These are phyloP conservation scores for Albizia julibrissin DNA, from an alignment of 306 rosid genomes.

Conservation along the genomic window DNA sequence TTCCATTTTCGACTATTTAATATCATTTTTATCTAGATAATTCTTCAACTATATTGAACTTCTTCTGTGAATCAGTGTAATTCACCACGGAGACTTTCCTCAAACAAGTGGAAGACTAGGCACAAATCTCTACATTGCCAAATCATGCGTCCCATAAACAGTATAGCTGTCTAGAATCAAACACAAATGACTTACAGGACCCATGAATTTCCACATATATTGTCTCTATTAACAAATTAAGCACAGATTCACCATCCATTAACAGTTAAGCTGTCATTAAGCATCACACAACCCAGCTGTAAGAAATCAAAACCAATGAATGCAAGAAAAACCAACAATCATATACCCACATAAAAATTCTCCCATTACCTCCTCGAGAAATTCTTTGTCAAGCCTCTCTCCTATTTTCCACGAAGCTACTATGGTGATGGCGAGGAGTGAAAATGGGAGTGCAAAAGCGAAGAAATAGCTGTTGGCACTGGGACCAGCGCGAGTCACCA, in stretches of 20 bases:
- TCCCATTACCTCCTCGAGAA: slow-evolving; percentile 66
- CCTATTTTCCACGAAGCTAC: slow-evolving; percentile 61
- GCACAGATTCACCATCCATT: neutral
- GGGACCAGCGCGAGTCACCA: slow-evolving; percentile 69
- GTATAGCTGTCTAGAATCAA: neutral
- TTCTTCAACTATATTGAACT: slow-evolving; percentile 11
- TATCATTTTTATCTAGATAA: neutral
- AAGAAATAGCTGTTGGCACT: slow-evolving; percentile 51
- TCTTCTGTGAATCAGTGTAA: neutral
- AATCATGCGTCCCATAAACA: neutral
- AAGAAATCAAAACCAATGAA: neutral
- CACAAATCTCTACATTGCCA: neutral
- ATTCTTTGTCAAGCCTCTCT: slow-evolving; percentile 68
- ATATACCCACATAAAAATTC: neutral
- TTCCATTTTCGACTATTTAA: neutral
- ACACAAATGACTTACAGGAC: neutral
- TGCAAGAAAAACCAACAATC: neutral
- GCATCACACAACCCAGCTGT: neutral
- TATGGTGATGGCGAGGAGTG: slow-evolving; percentile 67
- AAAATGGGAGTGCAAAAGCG: slow-evolving; percentile 65
- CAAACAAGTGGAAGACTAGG: slow-evolving; percentile 28
- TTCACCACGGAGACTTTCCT: slow-evolving; percentile 16
- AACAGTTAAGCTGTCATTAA: neutral
- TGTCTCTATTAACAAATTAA: neutral
- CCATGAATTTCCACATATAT: neutral